Evolutionary conservation across 495 filamentous ascomycete genomes (phyloP), one percentile per base, ranked within the genome.

Genomic region (Aspergillus sclerotiicarbonarius): DNA sequence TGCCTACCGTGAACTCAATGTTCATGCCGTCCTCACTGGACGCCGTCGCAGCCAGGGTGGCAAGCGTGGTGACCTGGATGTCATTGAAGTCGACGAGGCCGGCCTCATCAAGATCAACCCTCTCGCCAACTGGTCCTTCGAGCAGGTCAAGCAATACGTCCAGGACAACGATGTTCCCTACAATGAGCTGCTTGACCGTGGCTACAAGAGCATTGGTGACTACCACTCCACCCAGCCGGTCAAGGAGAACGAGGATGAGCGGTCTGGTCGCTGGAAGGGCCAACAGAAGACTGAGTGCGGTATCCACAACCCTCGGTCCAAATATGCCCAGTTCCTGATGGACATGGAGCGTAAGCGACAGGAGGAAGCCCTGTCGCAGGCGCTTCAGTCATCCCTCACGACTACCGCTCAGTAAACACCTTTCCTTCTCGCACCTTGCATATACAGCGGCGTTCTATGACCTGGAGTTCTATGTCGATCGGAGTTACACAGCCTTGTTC

Each of bases 31-130:
- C 55, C 78, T 98, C 53, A 98, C 95, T n/a, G 94, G 94, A 32
- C 91, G 94, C 45, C 84, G 94, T 44, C 84, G 90, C 56, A 94
- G 90, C 58, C 94, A 98, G 75, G 95, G 95, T 56, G 95, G 91
- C 62, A 90, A 95, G 80, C 87, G 94, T 44, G 92, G 92, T 48
- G 84, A 87, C 62, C 83, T 98, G 46, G 86, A 89, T 62, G 87
- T 98, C 70, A 82, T 98, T 61, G 94, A 98, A 70, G 80, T 97
- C 12, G 92, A 96, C 67, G 92, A 96, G 54, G 87, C 88, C 48
- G 92, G 92, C 43, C 79, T 98, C 51, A 84, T 98, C 83, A 98
- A 98, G 79, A 85, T 98, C 81, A 98, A 98, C 77, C 95, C 94
- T n/a, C 80, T 98, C 44, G 92, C 91, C 62, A 95, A 95, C 80